Base-by-base conservation (phyloP, 1,284 basidiomycete genomes). In the Ganoderma meredithae region DNA sequence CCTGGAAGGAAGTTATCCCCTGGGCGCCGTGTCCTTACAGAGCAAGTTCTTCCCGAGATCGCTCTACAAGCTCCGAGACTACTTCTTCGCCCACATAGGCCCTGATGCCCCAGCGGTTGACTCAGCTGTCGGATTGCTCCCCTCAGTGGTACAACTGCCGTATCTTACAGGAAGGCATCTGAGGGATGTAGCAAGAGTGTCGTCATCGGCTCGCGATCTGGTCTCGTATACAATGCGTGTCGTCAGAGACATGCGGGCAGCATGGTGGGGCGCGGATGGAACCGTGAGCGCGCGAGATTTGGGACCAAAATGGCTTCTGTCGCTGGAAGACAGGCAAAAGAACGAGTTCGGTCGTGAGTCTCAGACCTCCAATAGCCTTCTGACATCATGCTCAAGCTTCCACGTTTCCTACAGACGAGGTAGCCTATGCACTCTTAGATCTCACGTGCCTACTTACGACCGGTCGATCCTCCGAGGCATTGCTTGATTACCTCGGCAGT, bases 1-100 rank as follows among this genome's bases (percentile, higher is more conserved):
- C 78, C 81, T 96, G 60, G 94, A 96, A 75, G 95, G 95, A 31
- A 88, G 88, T 68, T 95, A 93, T 79, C 87, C 91, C 58, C 83
- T 97, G 41, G 95, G 95, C 44, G 82, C 85, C 43, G 78, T 92
- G 53, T 76, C 73, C 49, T 71, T 87, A 47, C 83, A 81, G 49
- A 72, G 72, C 62, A 77, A 79, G 43, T 77, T 80, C 33, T 75
- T 79, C 49, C 81, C 85, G 52, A 70, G 76, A n/a, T 85, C 85
- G 4, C 73, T 91, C 47, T 82, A 83, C 78, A 90, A 89, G 75
- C 80, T 85, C 69, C 82, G 83, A 47, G 77, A 78, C 63, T 75
- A 76, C 36, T 71, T 82, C 69, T 81, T 86, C 69, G 82, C 82
- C 43, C 84, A 91, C 73, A 80, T 81, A 47, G 79, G 79, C 47